These are phyloP conservation scores for Camillea tinctor DNA, from an alignment of 2,329 filamentous ascomycete genomes.

Conservation along the genomic window DNA sequence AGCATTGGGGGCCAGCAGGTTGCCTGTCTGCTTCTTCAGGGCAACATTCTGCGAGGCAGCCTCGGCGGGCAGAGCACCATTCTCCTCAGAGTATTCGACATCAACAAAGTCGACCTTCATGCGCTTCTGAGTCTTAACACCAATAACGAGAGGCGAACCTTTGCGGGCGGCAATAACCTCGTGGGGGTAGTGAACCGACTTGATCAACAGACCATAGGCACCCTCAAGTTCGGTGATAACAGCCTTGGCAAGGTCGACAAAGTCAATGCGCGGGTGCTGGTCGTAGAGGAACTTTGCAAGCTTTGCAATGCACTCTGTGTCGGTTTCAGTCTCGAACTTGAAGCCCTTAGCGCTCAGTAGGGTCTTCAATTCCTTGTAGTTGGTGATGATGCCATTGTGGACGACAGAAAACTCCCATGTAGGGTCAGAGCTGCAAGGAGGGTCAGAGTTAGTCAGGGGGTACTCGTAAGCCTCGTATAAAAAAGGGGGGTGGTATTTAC, in stretches of 20 bases:
- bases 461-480: constrained; percentile 21
- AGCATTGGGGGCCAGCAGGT: constrained; percentile 62
- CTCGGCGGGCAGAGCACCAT: constrained; percentile 82
- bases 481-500: constrained; percentile 50
- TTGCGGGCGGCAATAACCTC: constrained; percentile 98
- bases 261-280: constrained; percentile 89
- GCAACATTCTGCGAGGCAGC: constrained; percentile 94
- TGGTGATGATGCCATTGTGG: constrained; percentile 99
- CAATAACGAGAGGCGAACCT: constrained; percentile 95
- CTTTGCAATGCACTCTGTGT: constrained; percentile 99
- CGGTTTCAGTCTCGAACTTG: constrained; percentile 98
- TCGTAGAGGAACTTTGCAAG: constrained; percentile 98
- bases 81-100: constrained; percentile 92
- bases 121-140: constrained; percentile 94
- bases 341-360: constrained; percentile 93
- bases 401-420: constrained; percentile 96
- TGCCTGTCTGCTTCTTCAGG: constrained; percentile 79
- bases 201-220: constrained; percentile 94
- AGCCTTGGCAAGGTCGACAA: constrained; percentile 94
- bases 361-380: constrained; percentile 99
- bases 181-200: constrained; percentile 97
- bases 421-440: constrained; percentile 73
- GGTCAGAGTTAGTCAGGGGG: constrained; percentile 24
- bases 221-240: constrained; percentile 98
- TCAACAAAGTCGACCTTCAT: constrained; percentile 99